phyloP scores from a whole-genome alignment of 306 rosid genomes.

The Quercus glauca region DNA sequence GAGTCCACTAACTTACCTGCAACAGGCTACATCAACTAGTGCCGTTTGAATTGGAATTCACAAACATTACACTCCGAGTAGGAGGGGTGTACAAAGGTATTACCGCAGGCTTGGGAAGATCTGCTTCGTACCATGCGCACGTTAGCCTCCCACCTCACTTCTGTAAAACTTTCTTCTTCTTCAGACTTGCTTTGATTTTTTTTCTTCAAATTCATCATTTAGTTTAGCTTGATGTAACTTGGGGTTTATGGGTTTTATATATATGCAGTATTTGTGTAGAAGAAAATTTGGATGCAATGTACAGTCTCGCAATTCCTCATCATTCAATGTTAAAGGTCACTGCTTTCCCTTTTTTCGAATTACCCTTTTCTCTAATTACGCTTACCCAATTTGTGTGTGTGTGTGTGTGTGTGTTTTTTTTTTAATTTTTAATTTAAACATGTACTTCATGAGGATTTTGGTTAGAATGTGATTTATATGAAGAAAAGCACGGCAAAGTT shows the following conservation, averaged over 20 bases:
- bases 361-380: neutral
- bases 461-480: neutral
- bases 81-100: neutral
- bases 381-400: too few relatives aligned
- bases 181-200: neutral
- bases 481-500: neutral
- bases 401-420: too few relatives aligned
- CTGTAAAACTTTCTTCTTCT: conserved; percentile 26
- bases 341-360: neutral
- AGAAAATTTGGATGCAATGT: conserved; percentile 34
- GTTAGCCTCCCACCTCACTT: conserved; percentile 43
- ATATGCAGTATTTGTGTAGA: conserved; percentile 55
- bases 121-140: conserved; percentile 47
- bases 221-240: neutral
- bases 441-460: neutral
- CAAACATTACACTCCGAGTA: too few relatives aligned
- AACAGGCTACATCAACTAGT: too few relatives aligned
- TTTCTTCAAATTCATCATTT: neutral
- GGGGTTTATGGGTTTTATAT: neutral
- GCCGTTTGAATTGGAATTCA: too few relatives aligned
- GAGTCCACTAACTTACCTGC: too few relatives aligned
- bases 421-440: too few relatives aligned
- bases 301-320: conserved; percentile 53
- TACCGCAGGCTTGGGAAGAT: neutral
- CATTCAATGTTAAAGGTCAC: conserved; percentile 48